Conservation (phyloP, 1,139 yeast genomes). For the Yamadazyma sp. region DNA sequence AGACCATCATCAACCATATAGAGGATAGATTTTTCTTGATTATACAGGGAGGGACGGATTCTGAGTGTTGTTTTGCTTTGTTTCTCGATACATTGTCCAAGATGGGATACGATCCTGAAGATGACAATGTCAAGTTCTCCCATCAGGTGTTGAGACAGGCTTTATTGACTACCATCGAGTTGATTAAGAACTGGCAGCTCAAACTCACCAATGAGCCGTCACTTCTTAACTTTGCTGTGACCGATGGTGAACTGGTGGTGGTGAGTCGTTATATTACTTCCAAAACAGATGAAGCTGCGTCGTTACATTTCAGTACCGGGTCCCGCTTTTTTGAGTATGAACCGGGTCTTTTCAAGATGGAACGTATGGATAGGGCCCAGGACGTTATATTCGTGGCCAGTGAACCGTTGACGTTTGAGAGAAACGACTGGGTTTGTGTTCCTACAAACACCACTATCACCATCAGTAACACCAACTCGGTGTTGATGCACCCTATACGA, state of each 20-base stretch:
- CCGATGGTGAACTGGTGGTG: constrained; percentile 89
- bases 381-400: constrained; percentile 95
- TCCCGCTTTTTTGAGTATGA: constrained; percentile 85
- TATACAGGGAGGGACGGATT: constrained; percentile 92
- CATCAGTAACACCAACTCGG: constrained; percentile 74
- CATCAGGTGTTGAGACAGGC: constrained; percentile 68
- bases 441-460: constrained; percentile 91
- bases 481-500: constrained; percentile 82
- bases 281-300: constrained; percentile 91
- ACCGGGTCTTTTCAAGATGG: constrained; percentile 92
- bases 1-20: constrained; percentile 66
- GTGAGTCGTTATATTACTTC: constrained; percentile 89
- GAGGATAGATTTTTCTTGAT: constrained; percentile 76
- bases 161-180: constrained; percentile 66
- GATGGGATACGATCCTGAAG: constrained; percentile 72
- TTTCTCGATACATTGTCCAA: constrained; percentile 74
- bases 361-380: constrained; percentile 86
- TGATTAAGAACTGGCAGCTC: constrained; percentile 66
- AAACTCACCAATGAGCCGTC: constrained; percentile 67
- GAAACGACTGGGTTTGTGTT: constrained; percentile 97
- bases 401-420: constrained; percentile 92
- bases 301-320: constrained; percentile 91
- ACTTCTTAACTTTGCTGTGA: constrained; percentile 86
- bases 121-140: constrained; percentile 32
- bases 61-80: constrained; percentile 92